A percentile compares a stretch with the other conserved stretches of the same genome.
Conservation (phyloP, 306 rosid species). For the Alnus rubra region DNA sequence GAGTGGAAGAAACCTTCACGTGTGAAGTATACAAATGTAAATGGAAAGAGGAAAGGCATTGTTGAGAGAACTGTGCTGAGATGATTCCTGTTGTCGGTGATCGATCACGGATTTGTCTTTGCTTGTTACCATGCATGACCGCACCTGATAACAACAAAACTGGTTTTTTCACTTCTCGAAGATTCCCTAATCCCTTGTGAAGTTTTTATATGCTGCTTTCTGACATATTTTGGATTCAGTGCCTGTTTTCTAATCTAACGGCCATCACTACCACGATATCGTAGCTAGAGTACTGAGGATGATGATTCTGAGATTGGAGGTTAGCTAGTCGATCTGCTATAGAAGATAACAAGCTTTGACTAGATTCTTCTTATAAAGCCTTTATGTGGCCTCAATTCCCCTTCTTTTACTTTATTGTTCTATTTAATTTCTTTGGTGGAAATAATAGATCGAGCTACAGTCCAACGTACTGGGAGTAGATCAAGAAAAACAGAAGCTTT, state of each 20-base stretch:
- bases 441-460: background rate
- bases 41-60: background rate
- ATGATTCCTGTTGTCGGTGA: conserved; percentile 11
- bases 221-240: conserved; percentile 8
- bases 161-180: conserved; percentile 6
- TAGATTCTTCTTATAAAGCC: background rate
- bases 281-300: too few species aligned
- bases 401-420: background rate
- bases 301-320: background rate
- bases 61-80: conserved; percentile 13
- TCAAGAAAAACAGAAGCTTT: background rate
- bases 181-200: background rate
- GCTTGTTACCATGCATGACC: background rate
- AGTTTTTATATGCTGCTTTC: background rate
- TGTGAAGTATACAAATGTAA: background rate
- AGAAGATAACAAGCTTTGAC: background rate
- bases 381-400: background rate
- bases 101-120: conserved; percentile 2
- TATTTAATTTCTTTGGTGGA: background rate
- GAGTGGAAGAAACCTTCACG: background rate
- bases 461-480: background rate
- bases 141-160: conserved; percentile 6
- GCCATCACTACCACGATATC: background rate
- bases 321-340: background rate
- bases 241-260: background rate